Conservation (phyloP, 768 basidiomycete species). For the Crepidotus variabilis region DNA sequence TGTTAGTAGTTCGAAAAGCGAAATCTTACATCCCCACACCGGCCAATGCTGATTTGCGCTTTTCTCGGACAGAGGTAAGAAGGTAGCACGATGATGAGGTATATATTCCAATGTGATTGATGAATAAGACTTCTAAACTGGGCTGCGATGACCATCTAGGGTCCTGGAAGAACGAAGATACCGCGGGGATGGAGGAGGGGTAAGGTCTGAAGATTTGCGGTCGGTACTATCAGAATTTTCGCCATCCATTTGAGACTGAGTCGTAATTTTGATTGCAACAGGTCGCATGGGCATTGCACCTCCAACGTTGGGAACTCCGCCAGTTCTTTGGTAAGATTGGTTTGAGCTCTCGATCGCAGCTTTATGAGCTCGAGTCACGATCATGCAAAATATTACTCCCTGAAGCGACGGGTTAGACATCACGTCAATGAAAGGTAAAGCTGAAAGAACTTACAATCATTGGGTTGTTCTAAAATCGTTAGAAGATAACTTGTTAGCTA, state of each 20-base stretch:
- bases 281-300: constrained; percentile 12
- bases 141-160: background rate
- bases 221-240: background rate
- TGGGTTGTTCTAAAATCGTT: constrained; percentile 13
- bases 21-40: too few relatives aligned
- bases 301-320: constrained; percentile 1
- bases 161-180: background rate
- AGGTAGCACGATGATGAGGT: background rate
- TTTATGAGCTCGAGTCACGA: constrained; percentile 19
- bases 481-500: background rate
- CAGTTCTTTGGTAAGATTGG: constrained; percentile 8
- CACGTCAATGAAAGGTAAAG: background rate
- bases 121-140: background rate
- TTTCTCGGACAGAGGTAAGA: constrained; percentile 4
- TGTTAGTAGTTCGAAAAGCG: too few relatives aligned
- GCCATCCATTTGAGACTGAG: constrained; percentile 10
- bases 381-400: constrained; percentile 22
- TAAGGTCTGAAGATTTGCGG: constrained; percentile 9
- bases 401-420: constrained; percentile 2
- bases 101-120: background rate
- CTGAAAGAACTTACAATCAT: constrained; percentile 14
- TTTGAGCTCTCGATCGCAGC: constrained; percentile 3
- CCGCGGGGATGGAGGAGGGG: constrained; percentile 11
- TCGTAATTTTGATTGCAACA: constrained; percentile 16
- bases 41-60: constrained; percentile 3